Conservation (phyloP, 106 monocot species). For the Dioscorea alata region DNA sequence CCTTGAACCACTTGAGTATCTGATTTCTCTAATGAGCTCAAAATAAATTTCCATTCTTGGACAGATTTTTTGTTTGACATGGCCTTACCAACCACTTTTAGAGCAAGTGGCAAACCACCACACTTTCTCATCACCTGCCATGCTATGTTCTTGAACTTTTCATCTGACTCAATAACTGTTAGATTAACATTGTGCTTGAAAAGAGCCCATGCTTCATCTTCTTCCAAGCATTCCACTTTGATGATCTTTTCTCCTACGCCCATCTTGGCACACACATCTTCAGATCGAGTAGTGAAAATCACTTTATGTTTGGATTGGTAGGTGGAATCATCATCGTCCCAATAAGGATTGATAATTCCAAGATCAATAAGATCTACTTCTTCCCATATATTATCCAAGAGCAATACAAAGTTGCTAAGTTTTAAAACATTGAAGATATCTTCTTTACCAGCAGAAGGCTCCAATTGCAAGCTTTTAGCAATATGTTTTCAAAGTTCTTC, state of each 20-base stretch:
- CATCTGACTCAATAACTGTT: background rate
- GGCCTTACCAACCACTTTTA: background rate
- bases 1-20: background rate
- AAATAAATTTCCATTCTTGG: constrained; percentile 1
- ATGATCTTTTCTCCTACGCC: background rate
- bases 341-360: too few species aligned
- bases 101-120: constrained; percentile 9
- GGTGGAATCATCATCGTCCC: too few species aligned
- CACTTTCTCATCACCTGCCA: constrained; percentile 1
- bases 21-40: too few species aligned
- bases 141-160: background rate
- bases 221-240: background rate
- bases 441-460: too few species aligned
- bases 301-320: background rate
- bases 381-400: too few species aligned
- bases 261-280: constrained; percentile 5
- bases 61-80: background rate
- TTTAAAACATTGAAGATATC: too few species aligned
- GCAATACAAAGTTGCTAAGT: too few species aligned
- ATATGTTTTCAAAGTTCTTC: too few species aligned
- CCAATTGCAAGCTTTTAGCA: too few species aligned
- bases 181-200: constrained; percentile 2
- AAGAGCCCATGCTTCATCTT: background rate
- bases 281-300: background rate
- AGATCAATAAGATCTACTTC: too few species aligned